phyloP scores from a whole-genome alignment of 2,329 filamentous ascomycete genomes.

The Hypomyces perniciosus region DNA sequence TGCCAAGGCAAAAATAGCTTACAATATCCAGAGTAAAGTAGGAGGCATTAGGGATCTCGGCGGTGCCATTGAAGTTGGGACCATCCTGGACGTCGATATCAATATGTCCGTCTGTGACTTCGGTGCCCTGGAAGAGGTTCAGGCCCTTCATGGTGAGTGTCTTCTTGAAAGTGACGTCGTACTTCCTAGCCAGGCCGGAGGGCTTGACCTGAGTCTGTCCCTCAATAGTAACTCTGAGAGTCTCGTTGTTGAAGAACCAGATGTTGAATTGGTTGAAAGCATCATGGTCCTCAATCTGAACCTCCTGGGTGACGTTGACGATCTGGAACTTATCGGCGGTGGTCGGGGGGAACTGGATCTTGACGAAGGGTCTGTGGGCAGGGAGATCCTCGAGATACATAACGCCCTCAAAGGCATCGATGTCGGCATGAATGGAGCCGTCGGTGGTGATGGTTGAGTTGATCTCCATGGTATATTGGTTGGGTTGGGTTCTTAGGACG shows the following conservation, averaged over 20 bases:
- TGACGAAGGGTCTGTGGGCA: slow-evolving; percentile 43
- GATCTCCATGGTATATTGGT: slow-evolving; percentile 46
- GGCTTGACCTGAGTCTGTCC: slow-evolving; percentile 49
- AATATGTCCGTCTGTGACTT: slow-evolving; percentile 46
- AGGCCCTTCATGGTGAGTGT: slow-evolving; percentile 44
- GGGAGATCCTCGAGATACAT: slow-evolving; percentile 50
- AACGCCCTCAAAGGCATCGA: slow-evolving; percentile 45
- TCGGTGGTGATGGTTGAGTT: slow-evolving; percentile 50
- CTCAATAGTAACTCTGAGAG: slow-evolving; percentile 43
- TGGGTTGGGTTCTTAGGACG: slow-evolving; percentile 40
- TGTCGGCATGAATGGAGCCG: slow-evolving; percentile 45
- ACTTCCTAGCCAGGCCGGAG: slow-evolving; percentile 42
- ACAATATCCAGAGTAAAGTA: slow-evolving; percentile 59
- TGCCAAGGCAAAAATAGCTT: slow-evolving; percentile 24
- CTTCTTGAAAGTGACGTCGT: slow-evolving; percentile 51
- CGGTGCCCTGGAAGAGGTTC: slow-evolving; percentile 51
- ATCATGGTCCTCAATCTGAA: slow-evolving; percentile 39
- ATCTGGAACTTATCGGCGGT: slow-evolving; percentile 41
- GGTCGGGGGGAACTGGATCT: slow-evolving; percentile 46
- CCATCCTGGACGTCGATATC: slow-evolving; percentile 32
- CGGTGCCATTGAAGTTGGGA: slow-evolving; percentile 56
- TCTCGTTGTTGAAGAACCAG: slow-evolving; percentile 46
- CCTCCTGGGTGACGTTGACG: slow-evolving; percentile 47
- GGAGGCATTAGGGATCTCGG: slow-evolving; percentile 58
- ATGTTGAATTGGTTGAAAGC: slow-evolving; percentile 52